Base-by-base conservation (phyloP, 306 rosid species). In the Begonia peltatifolia region DNA sequence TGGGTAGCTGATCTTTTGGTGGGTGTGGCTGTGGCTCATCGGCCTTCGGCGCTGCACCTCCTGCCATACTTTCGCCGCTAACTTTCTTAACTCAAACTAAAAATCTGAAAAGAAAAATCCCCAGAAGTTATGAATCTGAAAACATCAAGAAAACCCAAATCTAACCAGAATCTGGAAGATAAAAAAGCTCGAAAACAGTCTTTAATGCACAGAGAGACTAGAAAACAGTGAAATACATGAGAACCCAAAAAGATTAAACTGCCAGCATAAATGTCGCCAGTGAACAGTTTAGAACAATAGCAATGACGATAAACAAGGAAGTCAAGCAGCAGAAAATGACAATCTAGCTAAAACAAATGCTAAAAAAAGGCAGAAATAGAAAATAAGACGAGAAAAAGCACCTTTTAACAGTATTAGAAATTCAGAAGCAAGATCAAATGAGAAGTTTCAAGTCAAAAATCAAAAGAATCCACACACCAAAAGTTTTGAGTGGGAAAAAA, bases 21-120 rank as follows among this genome's bases (percentile, higher is more conserved):
- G 96, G 96, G 16, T 92, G 99, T 52, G 99, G 94, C 42, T 77
- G 89, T 43, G 99, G 99, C 61, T 92, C 99, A 35, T 66, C 83
- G 2, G 83, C 70, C 53, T 87, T 87, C 4, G 87, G 68, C 14
- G 77, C 87, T 15, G 82, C 87, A 1, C 85, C 84, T 77, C 92
- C 97, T 41, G 99, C 83, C 99, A 92, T 87, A 30, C 46, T 42
- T 50, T 58, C 46, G 58, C 59, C 46, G 55, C 57, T 68, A 25
- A 72, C 63, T 47, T 66, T 62, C 52, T 41, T 30, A 60, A 47
- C 66, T 53, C 41, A 57, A 63, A 52, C 63, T 50, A 11, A 5
- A 30, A 48, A 50, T 53, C 66, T 14, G 58, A 47, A 59, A 64
- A 56, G 41, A 68, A 30, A 49, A 72, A 14, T 15, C 41, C 70